Evolutionary conservation across 225 moss, liverwort and hornwort species (phyloP), one percentile per base, ranked within the genome.

Genomic region (Pseudoscleropodium purum): DNA sequence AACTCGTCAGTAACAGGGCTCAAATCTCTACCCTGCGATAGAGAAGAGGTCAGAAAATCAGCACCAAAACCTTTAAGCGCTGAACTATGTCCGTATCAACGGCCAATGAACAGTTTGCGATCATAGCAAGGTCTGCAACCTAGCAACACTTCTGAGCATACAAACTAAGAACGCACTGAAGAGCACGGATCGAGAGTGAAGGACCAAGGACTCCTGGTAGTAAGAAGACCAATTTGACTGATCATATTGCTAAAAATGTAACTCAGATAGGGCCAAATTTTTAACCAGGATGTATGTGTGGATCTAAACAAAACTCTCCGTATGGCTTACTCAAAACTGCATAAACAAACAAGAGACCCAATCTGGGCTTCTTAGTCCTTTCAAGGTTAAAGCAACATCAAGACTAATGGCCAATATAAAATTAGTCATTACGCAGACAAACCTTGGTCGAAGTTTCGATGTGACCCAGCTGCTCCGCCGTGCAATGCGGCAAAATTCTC

Each of bases 401-500:
- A 60, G 61, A 68, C 14, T 34, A 59, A 4, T 61, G 23, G 25
- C n/a, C 18, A 31, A 69, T 39, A 51, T 18, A 62, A 39, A 59
- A 74, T n/a, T 29, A 75, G 57, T 66, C n/a, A 41, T 29, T 67
- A 39, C 57, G 62, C 31, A 69, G 47, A 89, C 88, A 82, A 60
- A 97, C 98, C 94, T 91, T 73, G 23, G 96, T 95, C 43, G 93
- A 89, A n/a, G 91, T 89, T 85, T 98, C 98, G 87, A 98, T 96
- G 57, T 87, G 92, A 85, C 91, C 39, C 21, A 98, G 94, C 95
- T 98, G 98, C 88, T 98, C 98, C 41, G 95, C 97, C 66, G 94
- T 96, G 91, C 98, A 98, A 93, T 98, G 98, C 16, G 97, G 98
- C 56, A 98, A 90, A 66, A 98, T 96, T 54, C 92, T 89, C 76